Base-by-base conservation (phyloP, 208 protist species). In the Trypanosomatidae sp. region DNA sequence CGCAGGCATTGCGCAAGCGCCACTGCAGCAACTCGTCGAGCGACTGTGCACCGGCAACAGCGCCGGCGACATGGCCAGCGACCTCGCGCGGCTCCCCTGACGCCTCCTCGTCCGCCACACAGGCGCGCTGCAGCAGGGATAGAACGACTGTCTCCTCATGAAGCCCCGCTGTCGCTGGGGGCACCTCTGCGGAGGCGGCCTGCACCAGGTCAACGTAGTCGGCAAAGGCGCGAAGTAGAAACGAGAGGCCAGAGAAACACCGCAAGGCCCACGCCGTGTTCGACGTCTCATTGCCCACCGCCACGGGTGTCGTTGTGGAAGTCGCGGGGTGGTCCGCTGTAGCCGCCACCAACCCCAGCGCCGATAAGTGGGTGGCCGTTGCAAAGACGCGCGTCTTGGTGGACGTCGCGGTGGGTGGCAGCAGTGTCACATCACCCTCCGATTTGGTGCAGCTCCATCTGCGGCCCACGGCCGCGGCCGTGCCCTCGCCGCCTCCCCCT, bases 261-360 rank as follows among this genome's bases (percentile, higher is more conserved):
- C 76, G 76, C 69, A 80, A 25, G 44, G 76, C 76, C 76, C 76
- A 80, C 10, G 69, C 58, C 28, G 76, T 80, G 70, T 80, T 72
- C 0, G 70, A 64, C 39, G 39, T 36, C 1, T 39, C 28, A 19
- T 12, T 22, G 41, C 49, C 46, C 3, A 3, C 17, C 19, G 30
- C 49, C 46, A 19, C 46, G 5, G 36, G 12, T 8, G 41, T 10
- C 60, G 36, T 1, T 25, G 33, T 65, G 36, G 39, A 9, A 8
- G 36, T 44, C 10, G 12, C 13, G 39, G 33, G 53, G 9, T 17
- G 15, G 30, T 55, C 22, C 25, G n/a, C 12, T 2, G 47, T n/a
- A 46, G 43, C 30, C 15, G 49, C 22, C 33, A 28, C 8, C 25
- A 80, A 43, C 25, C 76, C 76, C 0, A 80, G 41, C 17, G 76